Base-by-base conservation (phyloP, 768 basidiomycete genomes). In the Russula griseocarnosa region DNA sequence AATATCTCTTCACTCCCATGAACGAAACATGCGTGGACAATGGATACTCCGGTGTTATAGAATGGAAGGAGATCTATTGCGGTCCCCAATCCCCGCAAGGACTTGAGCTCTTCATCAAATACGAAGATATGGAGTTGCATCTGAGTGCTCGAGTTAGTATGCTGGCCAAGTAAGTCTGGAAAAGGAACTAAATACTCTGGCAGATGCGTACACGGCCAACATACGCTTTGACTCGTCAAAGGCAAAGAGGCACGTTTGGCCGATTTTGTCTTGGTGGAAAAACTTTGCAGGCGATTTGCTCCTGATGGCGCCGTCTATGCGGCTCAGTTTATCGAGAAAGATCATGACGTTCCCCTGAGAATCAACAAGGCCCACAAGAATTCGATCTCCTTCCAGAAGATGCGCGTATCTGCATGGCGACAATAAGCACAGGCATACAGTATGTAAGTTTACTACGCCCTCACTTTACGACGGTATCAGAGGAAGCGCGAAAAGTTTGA, bases 211-310 rank as follows among this genome's bases (percentile, higher is more conserved):
- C 0, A 85, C 61, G 0, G 79, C 78, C n/a, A 86, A 67, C 73
- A 81, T 78, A 2, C 79, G 77, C 65, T 79, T 82, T 20, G 74
- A 71, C 67, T 86, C 84, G 53, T 86, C 83, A 60, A 79, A 84
- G 0, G 84, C 76, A 10, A 85, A 52, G 8, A 81, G 28, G 56
- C 77, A 76, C 8, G 79, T 74, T 3, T 75, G 71, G 0, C 82
- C 84, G 7, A 84, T 76, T 68, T 80, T 83, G 58, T 81, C 78
- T 10, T 74, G 76, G 57, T 78, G 75, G 24, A 85, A 70, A 0
- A 36, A 51, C 58, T 69, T 62, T 7, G 57, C 63, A 36, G 10
- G 16, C 3, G 58, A 47, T 5, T 24, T 34, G 9, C 36, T 61
- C 16, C 47, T 32, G 32, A 66, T 60, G 5, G 66, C 55, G 1